Base-by-base conservation (phyloP, 169 alveolate genomes). In the Toxoplasma gondii region DNA sequence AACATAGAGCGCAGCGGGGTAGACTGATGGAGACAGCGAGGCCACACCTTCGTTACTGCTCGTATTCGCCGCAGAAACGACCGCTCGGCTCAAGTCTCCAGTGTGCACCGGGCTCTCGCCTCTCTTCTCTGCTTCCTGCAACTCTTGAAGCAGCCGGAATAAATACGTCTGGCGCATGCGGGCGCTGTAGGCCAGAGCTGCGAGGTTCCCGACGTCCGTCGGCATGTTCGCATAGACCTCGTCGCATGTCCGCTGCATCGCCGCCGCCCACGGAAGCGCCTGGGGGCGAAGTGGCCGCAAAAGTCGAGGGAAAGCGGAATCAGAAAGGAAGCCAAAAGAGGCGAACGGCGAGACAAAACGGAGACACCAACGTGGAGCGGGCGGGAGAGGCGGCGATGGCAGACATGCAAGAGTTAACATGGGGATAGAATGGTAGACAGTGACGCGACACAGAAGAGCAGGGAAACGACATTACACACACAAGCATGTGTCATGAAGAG, bases 241-340 rank as follows among this genome's bases (percentile, higher is more conserved):
- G 41, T 82, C 90, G 90, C 90, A 82, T 16, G 90, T 82, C 67
- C 67, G n/a, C 90, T 82, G 90, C 90, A 82, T 82, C 67, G 41
- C 34, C 90, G 90, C 44, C 38, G 90, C 90, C 90, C 90, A 82
- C 36, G 90, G 90, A 2, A 82, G 41, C 2, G 90, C 58, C 90
- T 82, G 67, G 12, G 1, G 53, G 12, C 53, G 36, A 38, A 41
- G 53, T 12, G 17, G 34, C 53, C 22, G 34, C 44, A 12, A 78
- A 17, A 78, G 43, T 10, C 44, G 86, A 17, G 22, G 86, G 41
- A 34, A 78, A 78, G 86, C 16, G 22, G 44, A 17, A n/a, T n/a
- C 24, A 24, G 24, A 58, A 17, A 58, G n/a, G 70, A 24, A 17
- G 81, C 81, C 7, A 29, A 24, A 17, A 9, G 19, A 24, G 81